A percentile compares a stretch with the other conserved stretches of the same genome.
These are phyloP conservation scores for Tylopilus cervinicoccineus DNA, from an alignment of 768 basidiomycete genomes.

Conservation along the genomic window DNA sequence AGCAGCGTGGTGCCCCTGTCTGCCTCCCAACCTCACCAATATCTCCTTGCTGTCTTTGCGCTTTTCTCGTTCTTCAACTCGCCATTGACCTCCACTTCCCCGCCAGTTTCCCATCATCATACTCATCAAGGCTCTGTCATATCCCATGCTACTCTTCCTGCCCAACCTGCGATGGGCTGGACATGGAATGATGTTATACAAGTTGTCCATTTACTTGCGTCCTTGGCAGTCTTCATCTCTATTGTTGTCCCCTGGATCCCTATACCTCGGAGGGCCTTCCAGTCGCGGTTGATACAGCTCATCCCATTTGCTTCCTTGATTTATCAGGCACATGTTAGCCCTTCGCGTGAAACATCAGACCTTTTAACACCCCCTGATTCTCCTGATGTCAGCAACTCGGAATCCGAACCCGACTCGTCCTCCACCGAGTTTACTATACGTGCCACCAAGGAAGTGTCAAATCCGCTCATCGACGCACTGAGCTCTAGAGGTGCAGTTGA, in stretches of 20 bases:
- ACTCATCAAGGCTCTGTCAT: slow-evolving; percentile 60
- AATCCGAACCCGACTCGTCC: slow-evolving; percentile 28
- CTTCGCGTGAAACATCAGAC: slow-evolving; percentile 11
- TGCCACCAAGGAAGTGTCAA: slow-evolving; percentile 10
- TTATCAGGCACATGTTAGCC: not conserved
- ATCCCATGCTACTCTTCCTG: slow-evolving; percentile 31
- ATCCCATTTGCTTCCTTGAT: slow-evolving; percentile 24
- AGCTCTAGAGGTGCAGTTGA: slow-evolving; percentile 32
- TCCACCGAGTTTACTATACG: slow-evolving; percentile 27
- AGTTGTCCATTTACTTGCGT: slow-evolving; percentile 61
- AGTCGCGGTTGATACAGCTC: slow-evolving; percentile 22
- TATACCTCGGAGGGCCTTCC: slow-evolving; percentile 16
- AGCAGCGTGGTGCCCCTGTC: slow-evolving; percentile 11
- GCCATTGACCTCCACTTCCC: slow-evolving; percentile 47
- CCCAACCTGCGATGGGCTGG: slow-evolving; percentile 30
- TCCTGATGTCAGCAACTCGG: slow-evolving; percentile 21
- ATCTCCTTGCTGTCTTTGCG: slow-evolving; percentile 78
- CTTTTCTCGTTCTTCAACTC: slow-evolving; percentile 86
- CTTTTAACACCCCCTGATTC: slow-evolving; percentile 28
- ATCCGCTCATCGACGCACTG: slow-evolving; percentile 28
- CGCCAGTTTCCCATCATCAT: slow-evolving; percentile 34
- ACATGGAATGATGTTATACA: slow-evolving; percentile 55
- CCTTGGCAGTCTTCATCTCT: slow-evolving; percentile 55
- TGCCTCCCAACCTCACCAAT: slow-evolving; percentile 44
- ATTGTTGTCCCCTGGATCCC: slow-evolving; percentile 50